Conservation (phyloP, 192 early-diverging fungal species). For the Chytriomyces confervae region DNA sequence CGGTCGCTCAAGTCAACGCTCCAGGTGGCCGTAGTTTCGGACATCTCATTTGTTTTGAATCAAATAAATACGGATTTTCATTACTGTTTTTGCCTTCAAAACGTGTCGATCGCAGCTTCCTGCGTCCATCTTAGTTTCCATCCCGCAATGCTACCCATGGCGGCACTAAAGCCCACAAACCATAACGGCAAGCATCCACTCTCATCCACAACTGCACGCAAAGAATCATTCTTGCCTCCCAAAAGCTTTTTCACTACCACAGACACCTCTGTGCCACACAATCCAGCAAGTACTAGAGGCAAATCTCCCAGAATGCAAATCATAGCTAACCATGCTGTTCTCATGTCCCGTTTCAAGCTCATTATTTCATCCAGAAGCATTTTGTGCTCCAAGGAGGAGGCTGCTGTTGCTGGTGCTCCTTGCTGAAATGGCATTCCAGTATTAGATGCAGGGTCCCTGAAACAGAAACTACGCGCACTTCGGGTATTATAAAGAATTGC, state of each 20-base stretch:
- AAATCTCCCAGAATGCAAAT: background rate
- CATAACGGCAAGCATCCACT: background rate
- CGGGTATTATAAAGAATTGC: background rate
- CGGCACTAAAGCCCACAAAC: conserved; percentile 10
- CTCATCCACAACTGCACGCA: background rate
- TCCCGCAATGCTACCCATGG: conserved; percentile 5
- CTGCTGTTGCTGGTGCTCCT: background rate
- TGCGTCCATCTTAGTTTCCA: conserved; percentile 6
- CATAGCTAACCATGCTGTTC: background rate
- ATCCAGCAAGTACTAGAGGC: background rate
- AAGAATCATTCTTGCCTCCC: background rate
- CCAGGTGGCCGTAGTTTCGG: too few species aligned
- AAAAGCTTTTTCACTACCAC: background rate
- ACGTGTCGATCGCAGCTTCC: conserved; percentile 6
- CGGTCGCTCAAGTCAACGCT: conserved; percentile 6
- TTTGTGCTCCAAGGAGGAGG: background rate
- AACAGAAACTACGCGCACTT: background rate
- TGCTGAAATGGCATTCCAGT: background rate
- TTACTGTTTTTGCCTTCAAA: background rate
- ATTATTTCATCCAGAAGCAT: conserved; percentile 20
- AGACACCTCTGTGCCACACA: background rate
- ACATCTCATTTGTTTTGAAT: too few species aligned
- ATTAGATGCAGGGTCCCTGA: background rate
- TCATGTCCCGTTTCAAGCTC: conserved; percentile 15
- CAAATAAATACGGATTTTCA: too few species aligned